A percentile compares a stretch with the other conserved stretches of the same genome.
phyloP scores from a whole-genome alignment of 192 early-diverging fungal species.

The Coemansia sp. region DNA sequence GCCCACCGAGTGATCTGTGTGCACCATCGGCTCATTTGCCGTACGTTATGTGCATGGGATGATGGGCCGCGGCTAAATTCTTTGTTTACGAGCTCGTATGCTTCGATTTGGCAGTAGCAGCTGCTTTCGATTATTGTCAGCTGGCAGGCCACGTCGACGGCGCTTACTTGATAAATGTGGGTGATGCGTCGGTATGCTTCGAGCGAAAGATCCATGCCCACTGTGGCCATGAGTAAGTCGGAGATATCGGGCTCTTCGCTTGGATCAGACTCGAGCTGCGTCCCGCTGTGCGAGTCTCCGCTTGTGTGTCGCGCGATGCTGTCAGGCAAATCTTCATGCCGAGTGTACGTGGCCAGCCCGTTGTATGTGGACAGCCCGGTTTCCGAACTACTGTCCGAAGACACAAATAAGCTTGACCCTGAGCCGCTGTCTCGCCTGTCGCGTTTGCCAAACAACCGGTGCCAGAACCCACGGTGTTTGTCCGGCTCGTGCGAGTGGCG shows the following conservation, averaged over 20 bases:
- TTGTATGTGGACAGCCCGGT: neutral
- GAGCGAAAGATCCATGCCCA: slow-evolving; percentile 52
- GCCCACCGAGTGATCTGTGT: slow-evolving; percentile 82
- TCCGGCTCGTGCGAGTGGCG: neutral
- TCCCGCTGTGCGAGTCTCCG: neutral
- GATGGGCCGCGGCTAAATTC: slow-evolving; percentile 56
- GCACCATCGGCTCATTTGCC: slow-evolving; percentile 66
- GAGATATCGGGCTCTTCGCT: slow-evolving; percentile 44
- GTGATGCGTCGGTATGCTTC: slow-evolving; percentile 62
- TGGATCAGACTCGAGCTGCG: neutral
- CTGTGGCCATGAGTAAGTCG: slow-evolving; percentile 49
- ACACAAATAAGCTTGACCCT: slow-evolving; percentile 4
- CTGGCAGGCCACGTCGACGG: slow-evolving; percentile 80
- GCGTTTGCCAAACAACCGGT: slow-evolving; percentile 2
- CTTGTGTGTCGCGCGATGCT: too few species aligned
- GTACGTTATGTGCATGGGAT: slow-evolving; percentile 64
- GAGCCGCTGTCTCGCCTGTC: neutral
- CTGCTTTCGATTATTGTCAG: slow-evolving; percentile 77
- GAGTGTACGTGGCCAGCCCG: too few species aligned
- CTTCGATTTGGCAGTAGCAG: slow-evolving; percentile 66
- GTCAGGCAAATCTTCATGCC: too few species aligned
- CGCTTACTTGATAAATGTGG: slow-evolving; percentile 68
- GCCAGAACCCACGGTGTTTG: slow-evolving; percentile 1
- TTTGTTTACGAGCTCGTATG: slow-evolving; percentile 71
- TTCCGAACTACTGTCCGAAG: neutral